Percentiles rank a stretch among this genome's conserved stretches.
Conservation (phyloP, 495 filamentous ascomycete species). For the Aspergillus wentii region DNA sequence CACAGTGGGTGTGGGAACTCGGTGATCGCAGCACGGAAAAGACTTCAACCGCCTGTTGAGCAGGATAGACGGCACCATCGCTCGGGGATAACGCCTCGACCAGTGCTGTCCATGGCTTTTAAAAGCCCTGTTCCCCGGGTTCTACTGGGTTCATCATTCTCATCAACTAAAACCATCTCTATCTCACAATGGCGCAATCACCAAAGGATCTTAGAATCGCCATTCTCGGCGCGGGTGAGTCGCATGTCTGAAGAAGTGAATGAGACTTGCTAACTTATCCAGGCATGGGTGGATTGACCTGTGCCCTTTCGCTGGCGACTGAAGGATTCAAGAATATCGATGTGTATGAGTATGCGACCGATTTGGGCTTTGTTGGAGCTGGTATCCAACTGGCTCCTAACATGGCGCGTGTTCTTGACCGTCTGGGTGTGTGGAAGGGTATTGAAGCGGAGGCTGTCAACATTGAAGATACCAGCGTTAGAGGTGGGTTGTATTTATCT, state of each 20-base stretch:
- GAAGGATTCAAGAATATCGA: conserved; percentile 68
- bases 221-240: conserved; percentile 37
- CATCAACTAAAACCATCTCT: neutral
- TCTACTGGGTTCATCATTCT: too few relatives aligned
- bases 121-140: too few relatives aligned
- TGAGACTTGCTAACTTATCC: too few relatives aligned
- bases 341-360: conserved; percentile 67
- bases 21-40: too few relatives aligned
- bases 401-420: conserved; percentile 68
- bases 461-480: conserved; percentile 47
- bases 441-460: conserved; percentile 61
- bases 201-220: conserved; percentile 39
- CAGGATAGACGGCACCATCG: too few relatives aligned
- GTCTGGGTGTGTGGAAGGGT: conserved; percentile 61
- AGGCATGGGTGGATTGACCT: conserved; percentile 77
- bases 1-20: too few relatives aligned
- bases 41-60: too few relatives aligned
- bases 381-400: conserved; percentile 81
- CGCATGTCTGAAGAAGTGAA: too few relatives aligned
- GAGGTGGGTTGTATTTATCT: conserved; percentile 26
- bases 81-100: too few relatives aligned
- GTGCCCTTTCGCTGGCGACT: conserved; percentile 66
- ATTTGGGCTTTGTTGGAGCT: conserved; percentile 76
- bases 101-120: too few relatives aligned
- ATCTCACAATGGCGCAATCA: conserved; percentile 22